phyloP scores from a whole-genome alignment of 2,329 filamentous ascomycete species.

The Diaporthe longicolla region DNA sequence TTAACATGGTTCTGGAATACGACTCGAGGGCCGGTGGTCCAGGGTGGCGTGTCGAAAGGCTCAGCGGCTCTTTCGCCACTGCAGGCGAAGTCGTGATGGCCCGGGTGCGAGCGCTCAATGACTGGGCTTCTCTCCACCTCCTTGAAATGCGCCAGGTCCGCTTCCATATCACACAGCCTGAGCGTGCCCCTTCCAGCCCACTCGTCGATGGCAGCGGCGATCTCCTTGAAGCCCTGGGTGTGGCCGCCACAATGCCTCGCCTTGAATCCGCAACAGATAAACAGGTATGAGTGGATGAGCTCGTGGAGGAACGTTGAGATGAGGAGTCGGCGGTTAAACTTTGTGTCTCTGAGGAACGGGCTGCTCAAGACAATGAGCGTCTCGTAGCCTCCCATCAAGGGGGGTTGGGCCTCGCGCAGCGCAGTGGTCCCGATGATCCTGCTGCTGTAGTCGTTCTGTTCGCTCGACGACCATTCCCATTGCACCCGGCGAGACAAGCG shows the following conservation, averaged over 20 bases:
- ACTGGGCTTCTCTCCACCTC: slow-evolving; percentile 45
- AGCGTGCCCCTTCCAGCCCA: slow-evolving; percentile 72
- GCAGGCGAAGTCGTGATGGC: slow-evolving; percentile 29
- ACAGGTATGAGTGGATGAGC: slow-evolving; percentile 77
- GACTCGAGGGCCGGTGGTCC: slow-evolving; percentile 36
- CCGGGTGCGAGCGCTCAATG: slow-evolving; percentile 9
- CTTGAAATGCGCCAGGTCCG: slow-evolving; percentile 70
- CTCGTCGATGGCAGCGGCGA: slow-evolving; percentile 71
- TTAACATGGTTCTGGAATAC: slow-evolving; percentile 19
- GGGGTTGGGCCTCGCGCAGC: slow-evolving; percentile 60
- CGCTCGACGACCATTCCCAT: slow-evolving; percentile 72
- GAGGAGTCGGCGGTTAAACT: slow-evolving; percentile 72
- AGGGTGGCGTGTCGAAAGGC: neutral
- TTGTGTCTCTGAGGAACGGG: slow-evolving; percentile 68
- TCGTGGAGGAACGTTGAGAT: slow-evolving; percentile 77
- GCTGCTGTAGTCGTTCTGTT: slow-evolving; percentile 60
- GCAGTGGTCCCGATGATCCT: slow-evolving; percentile 75
- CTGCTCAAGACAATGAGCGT: slow-evolving; percentile 74
- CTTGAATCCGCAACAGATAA: slow-evolving; percentile 72
- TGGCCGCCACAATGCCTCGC: slow-evolving; percentile 71
- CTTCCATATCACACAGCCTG: slow-evolving; percentile 72
- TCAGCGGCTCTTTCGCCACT: slow-evolving; percentile 12
- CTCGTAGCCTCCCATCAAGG: slow-evolving; percentile 65
- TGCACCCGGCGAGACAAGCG: slow-evolving; percentile 69
- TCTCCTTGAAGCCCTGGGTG: slow-evolving; percentile 70